phyloP scores from a whole-genome alignment of 441 rosid species.

The Sinapis alba region DNA sequence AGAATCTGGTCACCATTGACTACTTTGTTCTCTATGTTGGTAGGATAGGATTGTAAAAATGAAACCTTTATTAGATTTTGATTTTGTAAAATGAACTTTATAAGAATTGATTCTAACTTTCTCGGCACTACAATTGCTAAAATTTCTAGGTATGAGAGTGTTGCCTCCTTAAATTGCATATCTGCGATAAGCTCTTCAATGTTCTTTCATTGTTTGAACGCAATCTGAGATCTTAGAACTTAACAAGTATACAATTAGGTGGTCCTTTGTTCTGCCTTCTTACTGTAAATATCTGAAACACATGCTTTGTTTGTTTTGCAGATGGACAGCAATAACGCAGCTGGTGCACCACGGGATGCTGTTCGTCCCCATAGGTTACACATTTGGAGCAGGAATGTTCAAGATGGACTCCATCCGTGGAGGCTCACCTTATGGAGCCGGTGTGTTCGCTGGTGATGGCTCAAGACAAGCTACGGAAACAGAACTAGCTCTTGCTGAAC shows the following conservation, averaged over 20 bases:
- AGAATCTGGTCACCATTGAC: background rate
- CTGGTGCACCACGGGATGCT: background rate
- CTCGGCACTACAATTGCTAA: background rate
- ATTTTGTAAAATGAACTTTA: background rate
- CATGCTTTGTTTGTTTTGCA: background rate
- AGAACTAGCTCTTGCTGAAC: background rate
- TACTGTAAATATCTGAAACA: background rate
- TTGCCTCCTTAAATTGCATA: background rate
- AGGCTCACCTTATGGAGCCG: background rate
- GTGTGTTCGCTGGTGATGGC: slow-evolving; percentile 2
- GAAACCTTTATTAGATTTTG: background rate
- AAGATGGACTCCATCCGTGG: background rate
- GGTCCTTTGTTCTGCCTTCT: background rate
- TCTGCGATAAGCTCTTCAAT: background rate
- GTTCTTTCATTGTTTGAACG: background rate
- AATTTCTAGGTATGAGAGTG: background rate
- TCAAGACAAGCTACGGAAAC: background rate
- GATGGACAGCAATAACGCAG: background rate
- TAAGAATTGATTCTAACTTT: background rate
- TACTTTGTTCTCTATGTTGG: background rate
- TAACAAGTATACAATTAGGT: background rate
- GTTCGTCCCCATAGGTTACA: background rate
- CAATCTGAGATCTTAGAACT: background rate
- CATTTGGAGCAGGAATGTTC: slow-evolving; percentile 1
- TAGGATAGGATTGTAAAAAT: background rate